Base-by-base conservation (phyloP, 1,284 basidiomycete genomes). In the Ceratobasidium sp. region DNA sequence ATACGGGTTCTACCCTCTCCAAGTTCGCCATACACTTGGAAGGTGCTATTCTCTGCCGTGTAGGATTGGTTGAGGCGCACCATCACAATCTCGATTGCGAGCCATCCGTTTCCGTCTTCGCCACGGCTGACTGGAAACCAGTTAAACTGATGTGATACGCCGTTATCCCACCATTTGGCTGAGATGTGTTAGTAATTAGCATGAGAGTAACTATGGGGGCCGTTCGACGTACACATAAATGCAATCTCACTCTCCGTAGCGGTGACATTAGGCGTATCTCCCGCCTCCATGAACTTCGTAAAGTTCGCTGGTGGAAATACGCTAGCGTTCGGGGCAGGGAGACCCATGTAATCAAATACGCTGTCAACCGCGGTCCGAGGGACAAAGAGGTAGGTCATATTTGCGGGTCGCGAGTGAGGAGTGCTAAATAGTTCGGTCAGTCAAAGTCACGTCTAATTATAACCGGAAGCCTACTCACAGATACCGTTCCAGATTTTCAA, bases 121-220 rank as follows among this genome's bases (percentile, higher is more conserved):
- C 55, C 55, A 17, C 45, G 67, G 17, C 45, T 69, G 15, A 60
- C 34, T 15, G 67, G 67, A 12, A n/a, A 31, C 12, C 53, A 67
- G 35, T 54, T 29, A 32, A 67, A 67, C 64, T 50, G 55, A 31
- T 67, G 64, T 13, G 64, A 43, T 52, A 67, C 64, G 35, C 64
- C 64, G 25, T 67, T 67, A 25, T 67, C 64, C 64, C 64, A 67
- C 64, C 64, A 67, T 55, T 67, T 67, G 29, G 64, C 64, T 67
- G 34, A 3, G 17, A 38, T 35, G 8, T 22, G 17, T 12, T 25
- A 6, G 25, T 15, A 17, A 6, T 54, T 12, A 17, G 52, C 15
- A 12, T n/a, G 47, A 20, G 10, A 47, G 49, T 27, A 42, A 22
- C 13, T 6, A 32, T 13, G 25, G 10, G 32, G 27, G 12, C 15